phyloP scores from a whole-genome alignment of 2,329 filamentous ascomycete genomes.

The Alternaria triticimaculans region DNA sequence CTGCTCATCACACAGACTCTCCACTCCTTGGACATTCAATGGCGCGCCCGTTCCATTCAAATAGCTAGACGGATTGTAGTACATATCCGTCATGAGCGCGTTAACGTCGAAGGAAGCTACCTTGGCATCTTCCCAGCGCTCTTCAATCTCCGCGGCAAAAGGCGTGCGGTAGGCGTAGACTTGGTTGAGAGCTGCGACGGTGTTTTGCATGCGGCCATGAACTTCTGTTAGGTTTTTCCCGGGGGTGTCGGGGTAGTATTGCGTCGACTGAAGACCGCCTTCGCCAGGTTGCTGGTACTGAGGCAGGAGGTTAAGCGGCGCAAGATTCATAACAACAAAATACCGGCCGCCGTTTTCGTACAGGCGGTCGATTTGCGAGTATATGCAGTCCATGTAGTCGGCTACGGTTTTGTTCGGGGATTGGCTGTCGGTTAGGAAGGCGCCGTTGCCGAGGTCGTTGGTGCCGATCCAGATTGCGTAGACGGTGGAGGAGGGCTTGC shows the following conservation, averaged over 20 bases:
- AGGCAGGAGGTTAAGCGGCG: conserved; percentile 71
- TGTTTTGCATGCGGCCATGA: conserved; percentile 60
- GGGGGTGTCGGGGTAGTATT: conserved; percentile 57
- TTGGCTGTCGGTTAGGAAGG: conserved; percentile 71
- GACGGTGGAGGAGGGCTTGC: conserved; percentile 66
- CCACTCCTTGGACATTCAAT: conserved; percentile 66
- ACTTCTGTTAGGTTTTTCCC: conserved; percentile 58
- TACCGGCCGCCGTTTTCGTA: conserved; percentile 71
- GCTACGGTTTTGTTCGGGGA: conserved; percentile 64
- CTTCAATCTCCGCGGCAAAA: conserved; percentile 51
- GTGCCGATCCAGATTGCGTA: conserved; percentile 83
- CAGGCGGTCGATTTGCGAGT: conserved; percentile 65
- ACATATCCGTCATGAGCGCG: conserved; percentile 67
- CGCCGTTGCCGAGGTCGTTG: conserved; percentile 74
- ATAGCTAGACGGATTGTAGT: conserved; percentile 65
- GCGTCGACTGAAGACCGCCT: conserved; percentile 52
- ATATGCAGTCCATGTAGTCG: conserved; percentile 73
- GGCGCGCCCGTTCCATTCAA: conserved; percentile 65
- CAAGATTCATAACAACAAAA: conserved; percentile 75
- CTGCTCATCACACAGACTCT: conserved; percentile 59
- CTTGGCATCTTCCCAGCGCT: conserved; percentile 61
- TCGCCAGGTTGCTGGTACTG: conserved; percentile 64
- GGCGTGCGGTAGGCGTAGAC: conserved; percentile 61
- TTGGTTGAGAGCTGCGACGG: conserved; percentile 58
- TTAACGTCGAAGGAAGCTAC: conserved; percentile 74